Percentiles rank a stretch among this genome's conserved stretches.
These are phyloP conservation scores for Golovinomyces cichoracearum DNA, from an alignment of 2,329 filamentous ascomycete species.

Conservation along the genomic window DNA sequence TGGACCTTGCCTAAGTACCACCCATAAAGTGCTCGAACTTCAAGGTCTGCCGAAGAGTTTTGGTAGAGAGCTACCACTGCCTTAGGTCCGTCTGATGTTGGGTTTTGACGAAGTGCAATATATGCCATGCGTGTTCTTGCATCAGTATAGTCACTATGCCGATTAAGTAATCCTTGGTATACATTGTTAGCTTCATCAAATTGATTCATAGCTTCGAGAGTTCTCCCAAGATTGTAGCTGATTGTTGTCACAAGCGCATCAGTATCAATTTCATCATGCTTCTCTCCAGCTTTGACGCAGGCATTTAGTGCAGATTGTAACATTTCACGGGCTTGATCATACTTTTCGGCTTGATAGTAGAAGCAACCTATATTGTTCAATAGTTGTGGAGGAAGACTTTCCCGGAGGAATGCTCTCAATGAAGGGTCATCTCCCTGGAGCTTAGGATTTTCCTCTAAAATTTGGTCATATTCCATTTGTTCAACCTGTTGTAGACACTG, in stretches of 20 bases:
- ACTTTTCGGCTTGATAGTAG: slow-evolving; percentile 66
- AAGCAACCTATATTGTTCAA: slow-evolving; percentile 97
- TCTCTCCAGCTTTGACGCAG: slow-evolving; percentile 56
- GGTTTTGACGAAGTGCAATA: slow-evolving; percentile 57
- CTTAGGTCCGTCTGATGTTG: slow-evolving; percentile 65
- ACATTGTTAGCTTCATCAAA: slow-evolving; percentile 64
- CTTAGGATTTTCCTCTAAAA: slow-evolving; percentile 40
- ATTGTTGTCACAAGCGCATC: slow-evolving; percentile 88
- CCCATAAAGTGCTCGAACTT: slow-evolving; percentile 76
- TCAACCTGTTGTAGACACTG: slow-evolving; percentile 83
- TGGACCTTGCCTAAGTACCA: slow-evolving; percentile 72
- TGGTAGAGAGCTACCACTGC: slow-evolving; percentile 67
- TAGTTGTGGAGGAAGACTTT: slow-evolving; percentile 63
- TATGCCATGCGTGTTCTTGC: slow-evolving; percentile 73
- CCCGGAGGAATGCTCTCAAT: slow-evolving; percentile 36
- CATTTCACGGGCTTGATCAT: slow-evolving; percentile 52
- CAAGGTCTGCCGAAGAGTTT: slow-evolving; percentile 58
- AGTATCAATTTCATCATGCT: slow-evolving; percentile 50
- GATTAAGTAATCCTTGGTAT: slow-evolving; percentile 61
- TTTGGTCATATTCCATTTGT: slow-evolving; percentile 58
- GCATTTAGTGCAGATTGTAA: slow-evolving; percentile 82
- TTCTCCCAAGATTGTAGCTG: slow-evolving; percentile 83
- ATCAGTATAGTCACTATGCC: slow-evolving; percentile 79
- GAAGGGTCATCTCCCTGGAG: slow-evolving; percentile 33
- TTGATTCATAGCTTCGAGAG: slow-evolving; percentile 66